phyloP scores from a whole-genome alignment of 1,139 yeast genomes.

The Entelexis sorbosivorans region DNA sequence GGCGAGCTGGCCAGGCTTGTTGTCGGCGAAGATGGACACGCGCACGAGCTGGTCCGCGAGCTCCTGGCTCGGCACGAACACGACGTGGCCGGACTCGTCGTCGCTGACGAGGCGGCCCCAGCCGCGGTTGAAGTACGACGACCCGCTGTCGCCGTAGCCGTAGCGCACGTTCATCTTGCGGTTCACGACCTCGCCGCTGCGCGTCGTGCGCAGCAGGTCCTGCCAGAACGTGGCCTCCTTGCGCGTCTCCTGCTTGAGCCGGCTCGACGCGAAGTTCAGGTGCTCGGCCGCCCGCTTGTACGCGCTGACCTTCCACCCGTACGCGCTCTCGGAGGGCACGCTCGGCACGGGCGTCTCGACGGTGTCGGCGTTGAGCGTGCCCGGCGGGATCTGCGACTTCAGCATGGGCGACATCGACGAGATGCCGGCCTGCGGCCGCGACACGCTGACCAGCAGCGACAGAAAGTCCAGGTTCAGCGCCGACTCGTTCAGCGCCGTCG shows the following conservation, averaged over 20 bases:
- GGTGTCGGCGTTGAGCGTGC: slow-evolving; percentile 62
- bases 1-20: not conserved
- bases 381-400: slow-evolving; percentile 64
- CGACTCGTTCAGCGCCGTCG: slow-evolving; percentile 75
- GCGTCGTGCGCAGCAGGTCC: slow-evolving; percentile 32
- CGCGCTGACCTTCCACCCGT: slow-evolving; percentile 80
- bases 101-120: slow-evolving; percentile 49
- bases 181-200: slow-evolving; percentile 60
- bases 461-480: slow-evolving; percentile 81
- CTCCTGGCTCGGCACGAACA: slow-evolving; percentile 21
- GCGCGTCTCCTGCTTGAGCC: slow-evolving; percentile 44
- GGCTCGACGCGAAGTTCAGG: slow-evolving; percentile 42
- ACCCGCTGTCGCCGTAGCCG: slow-evolving; percentile 88
- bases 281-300: slow-evolving; percentile 45
- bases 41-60: slow-evolving; percentile 29
- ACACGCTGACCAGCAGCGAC: slow-evolving; percentile 68
- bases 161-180: slow-evolving; percentile 72
- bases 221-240: slow-evolving; percentile 68
- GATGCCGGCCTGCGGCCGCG: slow-evolving; percentile 73
- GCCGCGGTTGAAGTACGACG: slow-evolving; percentile 62
- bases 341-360: slow-evolving; percentile 15
- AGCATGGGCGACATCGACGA: slow-evolving; percentile 85
- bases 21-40: slow-evolving; percentile 27
- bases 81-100: slow-evolving; percentile 27
- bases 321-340: slow-evolving; percentile 35